Conservation (phyloP, 2,329 filamentous ascomycete species). For the Fusarium beomiforme region DNA sequence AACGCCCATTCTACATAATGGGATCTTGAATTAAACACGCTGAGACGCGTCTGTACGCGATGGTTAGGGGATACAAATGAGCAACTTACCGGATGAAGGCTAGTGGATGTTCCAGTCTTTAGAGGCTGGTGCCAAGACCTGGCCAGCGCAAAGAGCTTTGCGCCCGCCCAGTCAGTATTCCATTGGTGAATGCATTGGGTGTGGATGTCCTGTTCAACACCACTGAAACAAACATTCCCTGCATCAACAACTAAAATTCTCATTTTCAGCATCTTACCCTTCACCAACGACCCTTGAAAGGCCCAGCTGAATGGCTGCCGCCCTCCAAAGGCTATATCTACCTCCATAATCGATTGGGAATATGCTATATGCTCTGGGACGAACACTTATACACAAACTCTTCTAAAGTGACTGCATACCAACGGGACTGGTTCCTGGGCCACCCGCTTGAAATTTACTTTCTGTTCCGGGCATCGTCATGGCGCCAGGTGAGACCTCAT, state of each 20-base stretch:
- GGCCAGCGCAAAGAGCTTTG: constrained; percentile 6
- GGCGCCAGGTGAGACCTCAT: constrained; percentile 41
- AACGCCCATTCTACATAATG: background rate
- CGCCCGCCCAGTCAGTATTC: background rate
- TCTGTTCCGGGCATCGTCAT: constrained; percentile 35
- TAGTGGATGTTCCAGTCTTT: background rate
- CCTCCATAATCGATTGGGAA: constrained; percentile 25
- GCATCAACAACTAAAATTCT: constrained; percentile 30
- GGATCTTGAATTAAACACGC: constrained; percentile 22
- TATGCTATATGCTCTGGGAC: constrained; percentile 37
- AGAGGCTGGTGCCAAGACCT: constrained; percentile 13
- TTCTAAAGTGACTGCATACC: constrained; percentile 28
- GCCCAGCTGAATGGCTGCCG: constrained; percentile 36
- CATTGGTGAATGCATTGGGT: constrained; percentile 2
- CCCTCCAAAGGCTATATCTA: constrained; percentile 23
- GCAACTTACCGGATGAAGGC: constrained; percentile 3
- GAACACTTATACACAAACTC: constrained; percentile 8
- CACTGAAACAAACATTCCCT: constrained; percentile 24
- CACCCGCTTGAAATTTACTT: constrained; percentile 11
- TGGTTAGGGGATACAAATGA: constrained; percentile 13
- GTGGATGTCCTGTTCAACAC: constrained; percentile 14
- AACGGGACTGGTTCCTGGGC: constrained; percentile 26
- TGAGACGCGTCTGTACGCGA: constrained; percentile 34
- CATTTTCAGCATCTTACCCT: constrained; percentile 20
- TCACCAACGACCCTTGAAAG: background rate